Evolutionary conservation across 176 grass and related monocot genomes (phyloP), one percentile per base, ranked within the genome.

Genomic region (Lolium perenne): DNA sequence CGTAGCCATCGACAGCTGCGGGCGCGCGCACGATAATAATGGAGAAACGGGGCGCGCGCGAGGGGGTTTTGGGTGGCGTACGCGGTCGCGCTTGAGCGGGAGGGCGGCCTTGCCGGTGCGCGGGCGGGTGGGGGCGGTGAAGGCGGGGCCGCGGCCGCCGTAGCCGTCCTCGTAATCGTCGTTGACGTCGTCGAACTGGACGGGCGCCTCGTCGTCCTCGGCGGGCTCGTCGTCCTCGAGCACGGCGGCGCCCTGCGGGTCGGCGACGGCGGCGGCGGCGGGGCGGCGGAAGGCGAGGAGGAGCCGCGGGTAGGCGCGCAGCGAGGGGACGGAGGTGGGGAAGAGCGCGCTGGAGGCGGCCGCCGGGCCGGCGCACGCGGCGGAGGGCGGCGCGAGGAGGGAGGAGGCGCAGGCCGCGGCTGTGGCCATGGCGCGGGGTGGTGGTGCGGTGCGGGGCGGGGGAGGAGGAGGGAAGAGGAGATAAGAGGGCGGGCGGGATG

Each of bases 71-170:
- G 3, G 58, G 43, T 35, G 65, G 60, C 77, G 15, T 94, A 99
- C 97, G 55, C 94, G 95, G 84, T 96, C 97, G 78, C 92, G 91
- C 87, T 99, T 99, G 82, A 91, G 88, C n/a, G 56, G 92, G 18
- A 96, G 91, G 17, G 94, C 94, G 84, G 97, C 94, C 94, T 99
- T 99, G 77, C 97, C 97, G 56, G 90, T 96, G 82, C 87, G 95
- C 8, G 92, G 88, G 4, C 92, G 87, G 50, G 92, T 84, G 18
- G 87, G 90, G 46, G 94, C 67, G 13, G 94, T 84, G 74, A 79
- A 88, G 5, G 92, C 90, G 25, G 85, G 54, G 5, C 86, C 91
- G 45, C 72, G 85, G 0, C 82, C 85, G 67, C 78, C 86, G 55
- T 88, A 76, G 0, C 74, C 85, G 13, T 93, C 88, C 22, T 85